Evolutionary conservation across 2,329 filamentous ascomycete genomes (phyloP).

Genomic region (Alternaria atra): DNA sequence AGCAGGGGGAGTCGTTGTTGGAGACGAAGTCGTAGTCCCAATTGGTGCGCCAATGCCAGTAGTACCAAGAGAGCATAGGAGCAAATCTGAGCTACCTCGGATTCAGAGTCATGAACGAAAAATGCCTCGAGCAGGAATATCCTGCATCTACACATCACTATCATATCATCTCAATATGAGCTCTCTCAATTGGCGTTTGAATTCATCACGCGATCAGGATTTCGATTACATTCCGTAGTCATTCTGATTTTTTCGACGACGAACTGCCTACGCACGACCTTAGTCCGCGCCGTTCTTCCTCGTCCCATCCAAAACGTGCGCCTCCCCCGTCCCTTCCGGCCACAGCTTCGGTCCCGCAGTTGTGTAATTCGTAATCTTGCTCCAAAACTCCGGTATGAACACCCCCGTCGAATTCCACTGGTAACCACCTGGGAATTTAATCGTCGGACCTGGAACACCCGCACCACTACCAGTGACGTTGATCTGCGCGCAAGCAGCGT

Average conservation of each 20-base stretch:
- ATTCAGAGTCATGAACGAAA: no score
- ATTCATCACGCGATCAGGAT: no score
- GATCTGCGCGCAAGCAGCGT: conserved; percentile 56
- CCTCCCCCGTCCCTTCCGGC: conserved; percentile 24
- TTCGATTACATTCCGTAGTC: not conserved
- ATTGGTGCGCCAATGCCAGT: not conserved
- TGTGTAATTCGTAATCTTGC: conserved; percentile 31
- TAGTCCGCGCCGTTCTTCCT: conserved; percentile 17
- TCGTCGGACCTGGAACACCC: conserved; percentile 40
- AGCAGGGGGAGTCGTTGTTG: not conserved
- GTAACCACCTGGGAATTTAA: conserved; percentile 54
- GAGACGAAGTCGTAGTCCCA: not conserved
- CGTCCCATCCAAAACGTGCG: conserved; percentile 19
- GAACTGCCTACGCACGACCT: not conserved
- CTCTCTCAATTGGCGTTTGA: no score
- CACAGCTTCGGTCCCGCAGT: conserved; percentile 37
- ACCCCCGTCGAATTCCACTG: conserved; percentile 35
- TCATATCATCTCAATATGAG: no score
- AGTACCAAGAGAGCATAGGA: not conserved
- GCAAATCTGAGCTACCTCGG: no score
- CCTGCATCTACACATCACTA: no score
- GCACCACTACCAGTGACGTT: conserved; percentile 46
- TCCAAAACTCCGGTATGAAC: conserved; percentile 42
- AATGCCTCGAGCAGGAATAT: no score
- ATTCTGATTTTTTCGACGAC: not conserved